Evolutionary conservation across 2,329 filamentous ascomycete species (phyloP), one percentile per base, ranked within the genome.

Genomic region (Penicillium vulpinum): DNA sequence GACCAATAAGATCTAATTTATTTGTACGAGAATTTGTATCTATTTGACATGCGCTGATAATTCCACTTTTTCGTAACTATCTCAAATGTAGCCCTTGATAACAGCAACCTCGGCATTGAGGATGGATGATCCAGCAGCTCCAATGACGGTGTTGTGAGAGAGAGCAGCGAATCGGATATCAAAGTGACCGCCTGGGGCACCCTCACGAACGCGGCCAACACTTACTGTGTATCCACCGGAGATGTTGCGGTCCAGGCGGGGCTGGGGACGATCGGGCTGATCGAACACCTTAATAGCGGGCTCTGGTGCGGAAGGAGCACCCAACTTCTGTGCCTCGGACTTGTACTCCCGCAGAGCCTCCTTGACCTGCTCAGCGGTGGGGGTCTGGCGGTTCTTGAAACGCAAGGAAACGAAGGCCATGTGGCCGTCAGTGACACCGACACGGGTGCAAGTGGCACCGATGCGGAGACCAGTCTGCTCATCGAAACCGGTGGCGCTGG

Each of bases 141-240:
- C 93, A 73, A 99, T 93, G 54, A 99, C 89, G 60, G 93, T 90
- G 70, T 90, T 90, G 70, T 97, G 94, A 71, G 91, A 96, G 66
- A 97, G 80, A 24, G 92, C 91, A 60, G 94, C 92, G 75, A 97
- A 97, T 75, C 95, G 92, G 73, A 97, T 84, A 72, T 97, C 94
- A 69, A 97, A 97, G 63, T 96, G 88, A 21, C 90, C 91, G 61
- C 88, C 89, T 41, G 74, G 66, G 66, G 91, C 89, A 67, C 96
- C 92, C 74, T 93, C 88, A 45, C 94, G 81, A 28, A 97, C 85
- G 26, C 93, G 85, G 8, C 93, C 93, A 21, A 97, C 92, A 67
- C 89, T 94, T 38, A 97, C 91, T 4, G 92, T 90, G 72, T 97
- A 97, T 0, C 94, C 93, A 50, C 85, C 84, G 58, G 90, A 87